Evolutionary conservation across 2,329 filamentous ascomycete species (phyloP).

Genomic region (Trichoderma sp.): DNA sequence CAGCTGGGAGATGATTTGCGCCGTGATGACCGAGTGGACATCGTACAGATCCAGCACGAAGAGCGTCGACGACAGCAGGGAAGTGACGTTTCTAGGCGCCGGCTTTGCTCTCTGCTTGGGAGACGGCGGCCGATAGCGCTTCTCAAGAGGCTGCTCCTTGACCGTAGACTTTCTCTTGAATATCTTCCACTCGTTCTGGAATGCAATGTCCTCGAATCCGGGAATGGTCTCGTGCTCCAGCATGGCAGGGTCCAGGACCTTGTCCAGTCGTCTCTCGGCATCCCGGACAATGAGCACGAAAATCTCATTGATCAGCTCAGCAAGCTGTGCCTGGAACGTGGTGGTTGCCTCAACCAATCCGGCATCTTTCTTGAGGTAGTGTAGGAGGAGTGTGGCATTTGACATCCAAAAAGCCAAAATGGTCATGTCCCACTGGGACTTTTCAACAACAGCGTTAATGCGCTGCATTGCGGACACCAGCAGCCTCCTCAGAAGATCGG

Average conservation of each 20-base stretch:
- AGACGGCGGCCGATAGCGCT: slow-evolving; percentile 87
- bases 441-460: slow-evolving; percentile 96
- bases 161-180: slow-evolving; percentile 90
- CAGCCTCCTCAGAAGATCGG: slow-evolving; percentile 78
- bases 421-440: slow-evolving; percentile 98
- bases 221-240: slow-evolving; percentile 97
- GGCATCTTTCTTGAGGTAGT: slow-evolving; percentile 93
- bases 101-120: slow-evolving; percentile 90
- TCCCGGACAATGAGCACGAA: slow-evolving; percentile 97
- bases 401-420: slow-evolving; percentile 99
- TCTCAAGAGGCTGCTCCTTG: slow-evolving; percentile 87
- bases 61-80: slow-evolving; percentile 88
- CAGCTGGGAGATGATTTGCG: slow-evolving; percentile 88
- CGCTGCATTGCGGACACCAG: slow-evolving; percentile 88
- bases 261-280: slow-evolving; percentile 93
- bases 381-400: slow-evolving; percentile 90
- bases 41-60: slow-evolving; percentile 99
- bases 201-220: slow-evolving; percentile 93
- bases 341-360: slow-evolving; percentile 79
- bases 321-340: slow-evolving; percentile 89
- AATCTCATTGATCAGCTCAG: slow-evolving; percentile 95
- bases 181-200: slow-evolving; percentile 98
- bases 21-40: slow-evolving; percentile 92
- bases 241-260: slow-evolving; percentile 90
- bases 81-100: slow-evolving; percentile 92